Conservation (phyloP, 768 basidiomycete genomes). For the Boletellus emodensis region DNA sequence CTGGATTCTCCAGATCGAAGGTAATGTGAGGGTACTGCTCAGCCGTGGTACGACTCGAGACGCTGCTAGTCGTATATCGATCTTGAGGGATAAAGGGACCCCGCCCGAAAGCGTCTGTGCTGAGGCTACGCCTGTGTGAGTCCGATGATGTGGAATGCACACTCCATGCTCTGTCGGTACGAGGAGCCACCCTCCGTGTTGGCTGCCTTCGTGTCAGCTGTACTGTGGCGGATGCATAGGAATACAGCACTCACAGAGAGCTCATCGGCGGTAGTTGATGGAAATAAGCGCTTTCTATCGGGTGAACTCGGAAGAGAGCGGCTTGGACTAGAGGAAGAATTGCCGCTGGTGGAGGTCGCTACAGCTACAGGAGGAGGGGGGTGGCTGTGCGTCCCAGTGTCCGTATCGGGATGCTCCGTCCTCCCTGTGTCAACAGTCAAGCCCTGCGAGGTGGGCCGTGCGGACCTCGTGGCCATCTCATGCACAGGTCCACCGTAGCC, state of each 20-base stretch:
- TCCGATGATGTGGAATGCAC: conserved; percentile 10
- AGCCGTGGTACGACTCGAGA: conserved; percentile 1
- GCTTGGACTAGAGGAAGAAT: conserved; percentile 8
- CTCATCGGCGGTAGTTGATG: conserved; percentile 8
- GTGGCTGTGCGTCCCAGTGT: conserved; percentile 17
- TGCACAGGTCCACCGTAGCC: not conserved
- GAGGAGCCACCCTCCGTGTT: conserved; percentile 17
- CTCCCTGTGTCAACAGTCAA: conserved; percentile 9
- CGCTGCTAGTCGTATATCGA: conserved; percentile 16
- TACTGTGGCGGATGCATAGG: not conserved
- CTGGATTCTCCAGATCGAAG: conserved; percentile 52
- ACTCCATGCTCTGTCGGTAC: conserved; percentile 7
- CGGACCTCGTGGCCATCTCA: not conserved
- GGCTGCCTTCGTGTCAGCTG: conserved; percentile 19
- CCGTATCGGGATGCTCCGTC: not conserved
- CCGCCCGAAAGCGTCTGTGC: conserved; percentile 7
- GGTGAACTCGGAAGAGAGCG: conserved; percentile 16
- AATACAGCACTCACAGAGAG: conserved; percentile 11
- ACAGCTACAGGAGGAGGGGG: conserved; percentile 19
- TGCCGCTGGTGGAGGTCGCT: conserved; percentile 8
- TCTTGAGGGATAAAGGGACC: conserved; percentile 24
- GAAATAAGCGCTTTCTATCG: conserved; percentile 13
- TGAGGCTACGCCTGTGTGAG: conserved; percentile 4
- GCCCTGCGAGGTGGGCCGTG: not conserved
- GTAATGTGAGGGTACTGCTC: conserved; percentile 50